Evolutionary conservation across 106 monocot genomes (phyloP), one percentile per base, ranked within the genome.

Genomic region (Dioscorea dumetorum): DNA sequence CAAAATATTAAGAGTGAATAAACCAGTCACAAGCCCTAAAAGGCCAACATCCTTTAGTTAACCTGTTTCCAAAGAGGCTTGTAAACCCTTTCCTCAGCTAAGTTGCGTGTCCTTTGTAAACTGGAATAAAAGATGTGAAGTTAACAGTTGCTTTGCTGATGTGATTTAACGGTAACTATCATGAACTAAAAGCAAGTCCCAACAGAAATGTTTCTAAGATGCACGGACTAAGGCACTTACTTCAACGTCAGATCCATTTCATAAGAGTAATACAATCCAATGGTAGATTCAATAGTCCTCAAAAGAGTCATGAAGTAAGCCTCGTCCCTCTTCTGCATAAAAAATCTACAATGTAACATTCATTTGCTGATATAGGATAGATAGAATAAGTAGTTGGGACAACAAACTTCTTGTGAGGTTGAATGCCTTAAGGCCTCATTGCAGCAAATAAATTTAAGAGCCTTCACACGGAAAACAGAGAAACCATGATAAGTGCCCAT

Each of bases 61-160:
- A 95, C 95, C 83, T 95, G 91, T 73, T 95, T 91, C 95, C 95
- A 95, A 2, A 95, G 79, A 51, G 95, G 91, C 68, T 84, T 88
- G 62, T 72, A 64, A 48, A 74, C 28, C 61, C 90, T 84, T 64
- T 60, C 78, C 72, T 75, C 64, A 76, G 75, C 76, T 74, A 88
- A 71, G 66, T 78, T 83, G 72, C 64, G 70, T 75, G 91, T 54
- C 67, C 85, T 95, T 77, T 95, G 95, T 66, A 91, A 80, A 67
- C 91, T 95, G 83, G 21, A 63, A 71, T 35, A 61, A 58, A 13
- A 15, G 13, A 51, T 41, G 41, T 41, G 41, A 41, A 41, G 41
- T 41, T 10, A 41, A 41, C 10, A 10, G 10, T 41, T 3, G 10
- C 41, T 41, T 41, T 41, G 41, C 9, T 2, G 41, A 41, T 41